phyloP scores from a whole-genome alignment of 176 grass and related monocot genomes.

The Otatea glauca region DNA sequence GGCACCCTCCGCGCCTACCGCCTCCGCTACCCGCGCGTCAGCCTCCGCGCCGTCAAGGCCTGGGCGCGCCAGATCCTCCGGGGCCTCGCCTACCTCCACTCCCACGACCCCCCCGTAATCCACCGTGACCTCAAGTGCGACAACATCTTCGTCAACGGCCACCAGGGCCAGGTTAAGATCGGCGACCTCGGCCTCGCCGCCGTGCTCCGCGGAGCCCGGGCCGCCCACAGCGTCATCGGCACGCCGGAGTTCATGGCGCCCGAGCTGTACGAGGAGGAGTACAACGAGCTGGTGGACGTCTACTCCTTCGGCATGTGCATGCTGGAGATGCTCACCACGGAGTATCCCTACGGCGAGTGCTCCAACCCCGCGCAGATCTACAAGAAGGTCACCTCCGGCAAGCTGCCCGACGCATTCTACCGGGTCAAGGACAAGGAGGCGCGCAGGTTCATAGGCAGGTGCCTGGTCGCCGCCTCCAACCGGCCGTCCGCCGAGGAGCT shows the following conservation, averaged over 20 bases:
- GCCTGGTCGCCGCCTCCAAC: slow-evolving; percentile 41
- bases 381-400: slow-evolving; percentile 91
- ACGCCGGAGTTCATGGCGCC: slow-evolving; percentile 99
- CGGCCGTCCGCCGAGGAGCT: slow-evolving; percentile 75
- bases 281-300: slow-evolving; percentile 73
- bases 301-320: slow-evolving; percentile 98
- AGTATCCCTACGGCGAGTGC: slow-evolving; percentile 91
- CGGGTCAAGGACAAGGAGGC: slow-evolving; percentile 49
- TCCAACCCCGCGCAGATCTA: slow-evolving; percentile 95
- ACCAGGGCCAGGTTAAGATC: slow-evolving; percentile 92
- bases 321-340: slow-evolving; percentile 84
- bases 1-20: slow-evolving; percentile 80
- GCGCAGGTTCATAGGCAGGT: slow-evolving; percentile 64
- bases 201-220: slow-evolving; percentile 46
- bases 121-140: slow-evolving; percentile 95
- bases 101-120: slow-evolving; percentile 67
- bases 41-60: slow-evolving; percentile 60
- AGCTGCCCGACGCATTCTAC: slow-evolving; percentile 76
- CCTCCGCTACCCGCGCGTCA: slow-evolving; percentile 62
- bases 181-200: slow-evolving; percentile 87
- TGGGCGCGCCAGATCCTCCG: slow-evolving; percentile 80
- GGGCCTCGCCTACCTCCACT: slow-evolving; percentile 74
- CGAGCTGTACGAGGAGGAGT: slow-evolving; percentile 91
- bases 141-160: slow-evolving; percentile 87
- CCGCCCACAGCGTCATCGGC: slow-evolving; percentile 84